Evolutionary conservation across 1,284 basidiomycete species (phyloP).

Genomic region (Ceratobasidium sp.): DNA sequence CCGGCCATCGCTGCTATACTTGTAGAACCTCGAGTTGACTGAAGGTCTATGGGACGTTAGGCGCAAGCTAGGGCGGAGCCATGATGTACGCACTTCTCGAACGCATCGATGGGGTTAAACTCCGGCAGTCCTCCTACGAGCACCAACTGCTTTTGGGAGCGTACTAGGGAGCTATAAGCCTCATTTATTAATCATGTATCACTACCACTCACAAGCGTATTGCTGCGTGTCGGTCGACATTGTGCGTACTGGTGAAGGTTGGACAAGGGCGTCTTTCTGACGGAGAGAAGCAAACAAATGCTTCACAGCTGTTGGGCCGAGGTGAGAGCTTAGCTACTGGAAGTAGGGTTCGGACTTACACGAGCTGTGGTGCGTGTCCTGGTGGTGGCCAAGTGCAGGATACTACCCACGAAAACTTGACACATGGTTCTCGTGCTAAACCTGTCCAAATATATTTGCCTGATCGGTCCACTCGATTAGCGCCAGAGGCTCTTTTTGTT

Average conservation of each 20-base stretch:
- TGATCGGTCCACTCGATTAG: constrained; percentile 12
- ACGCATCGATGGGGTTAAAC: constrained; percentile 76
- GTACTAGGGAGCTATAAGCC: constrained; percentile 62
- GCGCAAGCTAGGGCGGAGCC: not conserved
- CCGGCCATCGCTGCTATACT: constrained; percentile 90
- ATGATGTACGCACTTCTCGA: constrained; percentile 64
- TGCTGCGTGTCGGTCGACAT: constrained; percentile 58
- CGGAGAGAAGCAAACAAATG: constrained; percentile 81
- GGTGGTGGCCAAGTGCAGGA: constrained; percentile 43
- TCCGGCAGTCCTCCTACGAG: constrained; percentile 85
- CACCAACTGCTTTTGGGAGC: constrained; percentile 93
- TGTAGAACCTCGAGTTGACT: constrained; percentile 77
- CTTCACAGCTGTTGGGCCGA: constrained; percentile 61
- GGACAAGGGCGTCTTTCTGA: constrained; percentile 54
- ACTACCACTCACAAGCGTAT: constrained; percentile 73
- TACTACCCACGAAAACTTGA: constrained; percentile 40
- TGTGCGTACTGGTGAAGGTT: constrained; percentile 47
- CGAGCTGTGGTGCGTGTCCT: constrained; percentile 38
- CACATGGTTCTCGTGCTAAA: constrained; percentile 37
- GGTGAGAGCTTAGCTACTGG: not conserved
- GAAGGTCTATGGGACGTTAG: constrained; percentile 63
- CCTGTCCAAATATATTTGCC: constrained; percentile 42
- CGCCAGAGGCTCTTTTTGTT: not conserved
- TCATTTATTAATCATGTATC: constrained; percentile 31
- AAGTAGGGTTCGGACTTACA: constrained; percentile 9